A percentile compares a stretch with the other conserved stretches of the same genome.
These are phyloP conservation scores for Fusarium irregulare DNA, from an alignment of 2,329 filamentous ascomycete species.

Conservation along the genomic window DNA sequence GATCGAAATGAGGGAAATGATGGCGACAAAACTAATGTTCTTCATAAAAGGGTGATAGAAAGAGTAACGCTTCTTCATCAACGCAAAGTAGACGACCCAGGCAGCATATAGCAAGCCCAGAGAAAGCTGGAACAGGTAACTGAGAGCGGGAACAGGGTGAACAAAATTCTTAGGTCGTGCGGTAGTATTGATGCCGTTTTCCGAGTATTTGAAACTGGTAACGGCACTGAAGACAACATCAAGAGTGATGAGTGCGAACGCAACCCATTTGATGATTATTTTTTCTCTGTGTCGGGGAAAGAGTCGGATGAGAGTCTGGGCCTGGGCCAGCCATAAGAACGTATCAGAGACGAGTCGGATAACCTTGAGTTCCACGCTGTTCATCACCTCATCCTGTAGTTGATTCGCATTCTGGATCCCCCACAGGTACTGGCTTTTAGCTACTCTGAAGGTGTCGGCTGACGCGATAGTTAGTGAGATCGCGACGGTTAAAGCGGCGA, in stretches of 20 bases:
- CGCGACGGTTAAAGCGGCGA: conserved; percentile 77
- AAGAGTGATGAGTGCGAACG: conserved; percentile 90
- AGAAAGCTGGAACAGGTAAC: conserved; percentile 89
- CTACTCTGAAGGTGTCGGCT: conserved; percentile 87
- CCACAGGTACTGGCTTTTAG: conserved; percentile 80
- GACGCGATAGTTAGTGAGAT: conserved; percentile 95
- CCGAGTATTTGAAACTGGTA: conserved; percentile 79
- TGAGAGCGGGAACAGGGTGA: conserved; percentile 89
- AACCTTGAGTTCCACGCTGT: conserved; percentile 85
- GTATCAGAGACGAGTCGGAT: conserved; percentile 95
- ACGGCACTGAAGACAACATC: conserved; percentile 92
- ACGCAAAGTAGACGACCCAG: conserved; percentile 92
- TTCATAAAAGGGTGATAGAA: conserved; percentile 93
- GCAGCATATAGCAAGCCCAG: conserved; percentile 89
- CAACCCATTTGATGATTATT: conserved; percentile 98
- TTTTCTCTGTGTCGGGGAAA: conserved; percentile 98
- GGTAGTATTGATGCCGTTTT: conserved; percentile 63
- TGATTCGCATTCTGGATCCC: conserved; percentile 83
- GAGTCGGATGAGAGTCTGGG: conserved; percentile 93
- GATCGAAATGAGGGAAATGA: conserved; percentile 83
- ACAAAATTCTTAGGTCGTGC: conserved; percentile 80
- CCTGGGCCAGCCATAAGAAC: conserved; percentile 96
- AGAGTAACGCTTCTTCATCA: conserved; percentile 91
- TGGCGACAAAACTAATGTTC: conserved; percentile 84
- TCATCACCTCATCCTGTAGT: conserved; percentile 82